phyloP scores from a whole-genome alignment of 176 grass and related monocot genomes.

The Zea luxurians region DNA sequence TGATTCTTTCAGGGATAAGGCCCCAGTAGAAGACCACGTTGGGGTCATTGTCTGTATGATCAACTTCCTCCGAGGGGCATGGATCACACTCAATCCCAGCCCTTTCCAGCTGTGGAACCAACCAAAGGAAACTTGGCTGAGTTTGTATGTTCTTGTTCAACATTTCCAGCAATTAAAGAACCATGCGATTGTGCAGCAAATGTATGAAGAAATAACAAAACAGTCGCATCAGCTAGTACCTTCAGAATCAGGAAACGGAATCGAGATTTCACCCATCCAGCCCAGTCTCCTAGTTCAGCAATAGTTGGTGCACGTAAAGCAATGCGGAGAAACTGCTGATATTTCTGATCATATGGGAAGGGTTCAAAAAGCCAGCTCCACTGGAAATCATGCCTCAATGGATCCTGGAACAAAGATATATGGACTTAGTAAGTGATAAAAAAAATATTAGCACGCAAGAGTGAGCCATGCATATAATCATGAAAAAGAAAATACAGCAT shows the following conservation, averaged over 20 bases:
- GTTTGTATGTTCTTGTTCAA: neutral
- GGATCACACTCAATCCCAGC: conserved; percentile 53
- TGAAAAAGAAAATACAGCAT: neutral
- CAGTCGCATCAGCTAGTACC: conserved; percentile 33
- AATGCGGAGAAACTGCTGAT: conserved; percentile 53
- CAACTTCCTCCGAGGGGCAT: conserved; percentile 49
- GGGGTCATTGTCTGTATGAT: conserved; percentile 46
- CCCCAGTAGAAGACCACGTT: conserved; percentile 65
- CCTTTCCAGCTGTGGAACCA: conserved; percentile 50
- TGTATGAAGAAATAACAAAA: conserved; percentile 12
- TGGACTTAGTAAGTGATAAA: neutral
- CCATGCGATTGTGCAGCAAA: neutral
- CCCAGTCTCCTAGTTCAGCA: conserved; percentile 60
- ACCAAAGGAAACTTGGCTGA: neutral
- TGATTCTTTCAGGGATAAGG: conserved; percentile 24
- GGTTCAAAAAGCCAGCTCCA: conserved; percentile 59
- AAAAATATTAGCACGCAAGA: conserved; percentile 13
- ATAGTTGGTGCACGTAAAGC: conserved; percentile 44
- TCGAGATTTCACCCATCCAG: conserved; percentile 77
- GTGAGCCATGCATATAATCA: neutral
- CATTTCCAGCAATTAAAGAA: conserved; percentile 4
- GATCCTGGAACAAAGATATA: conserved; percentile 44
- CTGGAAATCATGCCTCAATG: conserved; percentile 38
- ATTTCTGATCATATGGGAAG: conserved; percentile 48
- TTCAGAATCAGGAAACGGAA: conserved; percentile 56